A percentile compares a stretch with the other conserved stretches of the same genome.
These are phyloP conservation scores for Paradendryphiella salina DNA, from an alignment of 2,329 filamentous ascomycete genomes.

Conservation along the genomic window DNA sequence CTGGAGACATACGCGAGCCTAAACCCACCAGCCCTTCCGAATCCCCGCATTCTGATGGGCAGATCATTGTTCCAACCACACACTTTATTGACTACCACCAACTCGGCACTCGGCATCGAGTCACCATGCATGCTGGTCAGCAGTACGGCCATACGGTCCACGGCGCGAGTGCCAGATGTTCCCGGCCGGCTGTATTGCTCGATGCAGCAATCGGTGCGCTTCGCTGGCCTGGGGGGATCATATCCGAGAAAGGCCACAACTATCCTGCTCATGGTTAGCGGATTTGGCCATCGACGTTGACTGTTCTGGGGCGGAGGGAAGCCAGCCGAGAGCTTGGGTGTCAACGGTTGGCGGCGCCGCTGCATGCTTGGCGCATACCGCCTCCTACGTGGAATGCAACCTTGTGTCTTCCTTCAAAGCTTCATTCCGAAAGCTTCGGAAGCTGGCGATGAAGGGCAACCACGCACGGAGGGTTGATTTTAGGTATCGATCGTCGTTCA, in stretches of 20 bases:
- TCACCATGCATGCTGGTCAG: not conserved
- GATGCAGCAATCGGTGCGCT: slow-evolving; percentile 19
- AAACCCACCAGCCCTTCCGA: not conserved
- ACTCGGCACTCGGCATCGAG: not conserved
- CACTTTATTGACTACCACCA: not conserved
- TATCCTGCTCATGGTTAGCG: slow-evolving; percentile 7
- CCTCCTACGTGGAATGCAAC: slow-evolving; percentile 21
- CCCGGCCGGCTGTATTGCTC: slow-evolving; percentile 17
- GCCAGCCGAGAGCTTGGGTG: slow-evolving; percentile 16
- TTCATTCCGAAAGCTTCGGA: not conserved
- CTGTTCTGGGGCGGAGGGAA: slow-evolving; percentile 5
- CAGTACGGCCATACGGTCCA: not conserved
- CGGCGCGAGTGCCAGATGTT: not conserved
- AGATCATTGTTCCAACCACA: not conserved
- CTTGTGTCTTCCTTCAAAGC: slow-evolving; percentile 7
- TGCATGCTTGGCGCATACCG: slow-evolving; percentile 15
- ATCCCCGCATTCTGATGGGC: not conserved
- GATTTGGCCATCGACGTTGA: not conserved
- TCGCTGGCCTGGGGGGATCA: not conserved
- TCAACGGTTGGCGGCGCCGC: slow-evolving; percentile 9
- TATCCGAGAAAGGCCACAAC: slow-evolving; percentile 7
- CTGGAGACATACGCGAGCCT: not conserved
- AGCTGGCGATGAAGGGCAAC: not conserved
- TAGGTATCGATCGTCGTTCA: not conserved
- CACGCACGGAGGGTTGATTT: not conserved